phyloP scores from a whole-genome alignment of 441 rosid species.

The Populus tomentosa region DNA sequence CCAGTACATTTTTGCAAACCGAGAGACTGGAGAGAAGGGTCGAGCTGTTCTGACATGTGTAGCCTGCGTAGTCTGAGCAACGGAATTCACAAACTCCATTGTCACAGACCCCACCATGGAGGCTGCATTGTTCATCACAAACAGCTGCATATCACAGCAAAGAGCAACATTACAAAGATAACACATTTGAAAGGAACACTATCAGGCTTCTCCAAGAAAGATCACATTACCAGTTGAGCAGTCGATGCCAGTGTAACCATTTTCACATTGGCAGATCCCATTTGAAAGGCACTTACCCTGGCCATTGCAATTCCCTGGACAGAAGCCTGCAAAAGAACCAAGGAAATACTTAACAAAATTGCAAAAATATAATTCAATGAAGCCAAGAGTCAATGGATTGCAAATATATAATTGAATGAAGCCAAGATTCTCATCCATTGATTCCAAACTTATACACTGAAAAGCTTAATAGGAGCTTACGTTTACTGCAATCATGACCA shows the following conservation, averaged over 20 bases:
- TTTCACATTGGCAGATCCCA: conserved; percentile 72
- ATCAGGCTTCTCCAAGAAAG: background rate
- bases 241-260: conserved; percentile 80
- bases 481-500: conserved; percentile 81
- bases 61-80: conserved; percentile 99
- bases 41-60: conserved; percentile 96
- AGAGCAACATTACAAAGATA: conserved; percentile 7
- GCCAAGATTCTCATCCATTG: background rate
- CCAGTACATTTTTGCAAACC: too few relatives aligned
- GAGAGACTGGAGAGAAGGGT: conserved; percentile 69
- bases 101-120: conserved; percentile 98
- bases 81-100: conserved; percentile 98
- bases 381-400: background rate
- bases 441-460: too few relatives aligned
- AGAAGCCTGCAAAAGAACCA: conserved; percentile 48
- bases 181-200: background rate
- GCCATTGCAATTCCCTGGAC: conserved; percentile 78
- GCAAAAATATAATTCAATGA: background rate
- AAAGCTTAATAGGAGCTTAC: conserved; percentile 43
- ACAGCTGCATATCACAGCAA: conserved; percentile 51
- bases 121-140: conserved; percentile 96
- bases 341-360: background rate
- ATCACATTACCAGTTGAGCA: conserved; percentile 75
- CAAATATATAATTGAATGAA: too few relatives aligned
- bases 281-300: conserved; percentile 74